A percentile compares a stretch with the other conserved stretches of the same genome.
Conservation (phyloP, 768 basidiomycete genomes). For the Auriscalpium orientale region DNA sequence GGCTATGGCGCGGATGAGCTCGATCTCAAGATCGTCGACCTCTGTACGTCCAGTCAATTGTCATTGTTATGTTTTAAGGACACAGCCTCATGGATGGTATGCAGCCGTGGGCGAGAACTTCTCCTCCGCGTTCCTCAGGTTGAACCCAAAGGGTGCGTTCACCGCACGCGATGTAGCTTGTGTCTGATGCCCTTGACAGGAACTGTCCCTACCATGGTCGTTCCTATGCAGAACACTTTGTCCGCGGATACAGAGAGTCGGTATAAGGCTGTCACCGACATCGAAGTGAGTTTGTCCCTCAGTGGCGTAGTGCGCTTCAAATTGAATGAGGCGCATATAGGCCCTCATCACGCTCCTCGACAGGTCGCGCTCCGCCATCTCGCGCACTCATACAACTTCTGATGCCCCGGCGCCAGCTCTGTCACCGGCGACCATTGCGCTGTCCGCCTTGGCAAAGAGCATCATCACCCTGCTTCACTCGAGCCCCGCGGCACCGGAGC, state of each 20-base stretch:
- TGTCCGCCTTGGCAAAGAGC: constrained; percentile 36
- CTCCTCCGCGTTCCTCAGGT: constrained; percentile 61
- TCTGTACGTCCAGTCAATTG: constrained; percentile 32
- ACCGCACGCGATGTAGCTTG: no score
- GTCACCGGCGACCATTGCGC: constrained; percentile 76
- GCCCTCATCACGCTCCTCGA: constrained; percentile 75
- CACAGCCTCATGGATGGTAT: background rate
- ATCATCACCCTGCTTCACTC: constrained; percentile 56
- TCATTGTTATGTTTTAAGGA: background rate
- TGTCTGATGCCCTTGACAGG: constrained; percentile 30
- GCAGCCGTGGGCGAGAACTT: constrained; percentile 77
- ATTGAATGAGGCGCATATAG: constrained; percentile 29
- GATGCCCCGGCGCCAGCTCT: constrained; percentile 67
- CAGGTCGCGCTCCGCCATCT: constrained; percentile 65
- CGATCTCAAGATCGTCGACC: constrained; percentile 59
- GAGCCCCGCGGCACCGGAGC: constrained; percentile 53
- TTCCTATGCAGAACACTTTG: constrained; percentile 73
- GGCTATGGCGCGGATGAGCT: constrained; percentile 78
- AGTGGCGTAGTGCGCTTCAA: background rate
- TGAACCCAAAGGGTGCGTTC: constrained; percentile 65
- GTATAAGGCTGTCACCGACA: constrained; percentile 74
- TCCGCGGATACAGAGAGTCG: constrained; percentile 62
- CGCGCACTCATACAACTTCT: constrained; percentile 64
- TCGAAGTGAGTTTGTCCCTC: constrained; percentile 41
- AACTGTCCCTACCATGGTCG: constrained; percentile 76